Base-by-base conservation (phyloP, 2,329 filamentous ascomycete genomes). In the Fusarium pseudonygamai region DNA sequence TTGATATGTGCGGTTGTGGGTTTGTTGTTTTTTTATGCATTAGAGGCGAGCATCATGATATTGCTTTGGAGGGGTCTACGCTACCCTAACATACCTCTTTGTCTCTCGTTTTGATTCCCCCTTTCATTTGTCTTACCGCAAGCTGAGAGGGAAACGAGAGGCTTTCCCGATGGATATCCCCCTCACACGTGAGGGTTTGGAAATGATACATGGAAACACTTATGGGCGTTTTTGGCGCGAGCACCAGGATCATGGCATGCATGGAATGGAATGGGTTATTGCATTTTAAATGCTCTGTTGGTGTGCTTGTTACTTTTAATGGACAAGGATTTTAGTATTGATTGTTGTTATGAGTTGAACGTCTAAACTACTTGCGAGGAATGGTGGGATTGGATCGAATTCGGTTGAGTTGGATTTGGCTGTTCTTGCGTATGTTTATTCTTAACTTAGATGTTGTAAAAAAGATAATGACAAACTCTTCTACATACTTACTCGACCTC, bases 171-270 rank as follows among this genome's bases (percentile, higher is more conserved):
- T 55, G 50, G 50, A 57, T 36, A 50, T 57, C 65, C 32, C 65
- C 67, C 67, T 69, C 56, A 56, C 24, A 42, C 36, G 34, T 56
- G 46, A 63, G 46, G 67, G 46, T 28, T 67, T 67, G 69, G 69
- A 71, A 63, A 71, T 34, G 69, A 71, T 71, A 71, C 62, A 71
- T 71, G 69, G 68, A 67, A 62, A 71, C 60, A 69, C 59, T 65
- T 65, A 69, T 71, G 50, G 68, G 69, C 69, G 69, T 71, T 71
- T 60, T 63, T 62, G 69, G 69, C 69, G 69, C 32, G 56, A 56
- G 34, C 46, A 69, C 60, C 55, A 70, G 68, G 50, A 63, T 56
- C 68, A 71, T 63, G 67, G 62, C 42, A 67, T 71, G 69, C 57
- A 72, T 71, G 64, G 39, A 65, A 37, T 53, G 47, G 55, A 49